Conservation (phyloP, 2,329 filamentous ascomycete genomes). For the Apiospora pterosperma region DNA sequence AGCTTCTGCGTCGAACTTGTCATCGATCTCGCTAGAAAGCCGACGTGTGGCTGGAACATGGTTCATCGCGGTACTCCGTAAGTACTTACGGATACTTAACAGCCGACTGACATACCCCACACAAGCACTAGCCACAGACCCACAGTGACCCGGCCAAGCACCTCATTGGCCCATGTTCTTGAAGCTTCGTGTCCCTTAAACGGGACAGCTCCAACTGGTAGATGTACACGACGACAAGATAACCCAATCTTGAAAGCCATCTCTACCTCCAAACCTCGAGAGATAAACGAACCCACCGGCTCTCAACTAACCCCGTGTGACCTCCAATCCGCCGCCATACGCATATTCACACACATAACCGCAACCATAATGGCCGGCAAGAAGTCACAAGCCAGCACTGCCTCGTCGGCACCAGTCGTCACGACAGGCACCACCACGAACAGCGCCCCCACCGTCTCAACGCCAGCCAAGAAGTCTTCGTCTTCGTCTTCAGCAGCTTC, state of each 20-base stretch:
- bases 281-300: not conserved
- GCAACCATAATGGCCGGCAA: constrained; percentile 4
- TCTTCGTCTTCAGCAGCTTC: constrained; percentile 11
- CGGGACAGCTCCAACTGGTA: not conserved
- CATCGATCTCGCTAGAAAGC: not conserved
- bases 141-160: not conserved
- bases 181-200: constrained; percentile 5
- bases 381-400: constrained; percentile 12
- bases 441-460: constrained; percentile 9
- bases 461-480: constrained; percentile 20
- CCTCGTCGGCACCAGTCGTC: constrained; percentile 9
- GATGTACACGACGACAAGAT: not conserved
- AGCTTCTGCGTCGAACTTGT: not conserved
- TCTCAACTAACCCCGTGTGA: not conserved
- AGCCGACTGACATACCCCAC: not conserved
- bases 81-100: not conserved
- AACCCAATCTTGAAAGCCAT: too few species aligned
- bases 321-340: not conserved
- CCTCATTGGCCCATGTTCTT: constrained; percentile 4
- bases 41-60: not conserved
- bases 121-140: not conserved
- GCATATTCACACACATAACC: not conserved
- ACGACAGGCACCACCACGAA: constrained; percentile 14
- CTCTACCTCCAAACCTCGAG: not conserved
- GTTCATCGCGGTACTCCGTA: not conserved